Evolutionary conservation across 2,329 filamentous ascomycete species (phyloP), one percentile per base, ranked within the genome.

Genomic region (Biscogniauxia mediterranea): DNA sequence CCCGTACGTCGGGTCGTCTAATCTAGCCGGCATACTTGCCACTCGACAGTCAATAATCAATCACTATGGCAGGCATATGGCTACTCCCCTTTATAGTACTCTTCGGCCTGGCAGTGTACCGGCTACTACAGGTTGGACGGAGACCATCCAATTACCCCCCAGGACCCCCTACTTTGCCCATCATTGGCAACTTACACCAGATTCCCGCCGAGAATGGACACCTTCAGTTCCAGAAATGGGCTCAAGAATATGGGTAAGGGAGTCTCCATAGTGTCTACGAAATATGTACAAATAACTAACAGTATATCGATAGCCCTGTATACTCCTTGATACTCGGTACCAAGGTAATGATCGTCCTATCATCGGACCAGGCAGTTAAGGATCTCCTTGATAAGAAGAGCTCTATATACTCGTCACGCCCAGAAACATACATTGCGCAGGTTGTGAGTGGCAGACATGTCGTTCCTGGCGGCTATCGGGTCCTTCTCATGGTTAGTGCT

Each of bases 161-260:
- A 7, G 66, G 66, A 26, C 66, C 66, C n/a, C 66, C 64, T 21
- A 67, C 66, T 17, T 49, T 67, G 26, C 66, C 66, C 3, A 60
- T 67, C 49, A 32, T 67, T 52, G 66, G 66, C 26, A 67, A 67
- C 52, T 20, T 66, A 32, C 66, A 67, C 53, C 56, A 63, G 21
- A 67, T 67, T 62, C 66, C 66, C 42, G 61, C 60, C 19, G 64
- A 66, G 32, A 63, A 67, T 56, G 62, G 60, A 1, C 66, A 67
- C 51, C 59, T 66, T 20, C 66, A 67, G 52, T 67, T 67, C 54
- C 66, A 67, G 54, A 66, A 67, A 57, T 67, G 66, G 66, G 66
- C 66, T 2, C 60, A 67, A 11, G 66, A 67, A 66, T 67, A 67
- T 20, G 66, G 66, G 66, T 67, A 66, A 61, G 52, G 26, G 8